Evolutionary conservation across 192 early-diverging fungal species (phyloP), one percentile per base, ranked within the genome.

Genomic region (Backusella parvicylindrica): DNA sequence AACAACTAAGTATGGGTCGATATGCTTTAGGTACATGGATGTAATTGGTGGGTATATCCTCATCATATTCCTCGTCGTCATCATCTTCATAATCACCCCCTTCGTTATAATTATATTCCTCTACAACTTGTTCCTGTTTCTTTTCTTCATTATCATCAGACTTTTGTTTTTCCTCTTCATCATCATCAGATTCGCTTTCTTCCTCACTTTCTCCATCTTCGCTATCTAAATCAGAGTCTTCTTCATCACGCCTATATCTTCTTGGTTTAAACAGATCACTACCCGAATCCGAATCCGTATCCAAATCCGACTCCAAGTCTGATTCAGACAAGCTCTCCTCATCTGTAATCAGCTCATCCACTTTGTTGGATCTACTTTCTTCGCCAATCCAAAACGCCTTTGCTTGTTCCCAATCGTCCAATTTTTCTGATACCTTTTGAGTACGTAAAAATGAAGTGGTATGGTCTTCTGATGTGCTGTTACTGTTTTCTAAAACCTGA

Each of bases 1-100:
- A 76, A 21, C 85, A 85, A 9, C 82, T 84, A 6, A 89, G 53
- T 28, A 86, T 82, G 12, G 86, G 75, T 32, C 83, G 86, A 70
- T 84, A 87, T 6, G 70, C 32, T 31, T 82, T 76, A 13, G 88
- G 88, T 2, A 89, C 76, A 63, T 84, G 82, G 26, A 70, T 76
- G 16, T 74, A 79, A 36, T 78, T 76, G 23, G 79, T 33, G 1
- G 77, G 70, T 28, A 73, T 68, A 1, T 78, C 77, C 33, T 84
- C 79, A 2, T 82, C 30, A 15, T 72, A 69, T 65, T 74, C 68
- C 33, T 69, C 68, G 0, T 64, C 28, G 66, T 77, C 74, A 7
- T 47, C 41, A 6, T 71, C 71, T 26, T 60, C 53, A 60, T 70
- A 53, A 21, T 75, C 71, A 12, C 18, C 33, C 15, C 72, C 76